Percentiles rank a stretch among this genome's conserved stretches.
These are phyloP conservation scores for Penicillium nordicum DNA, from an alignment of 2,329 filamentous ascomycete genomes.

Conservation along the genomic window DNA sequence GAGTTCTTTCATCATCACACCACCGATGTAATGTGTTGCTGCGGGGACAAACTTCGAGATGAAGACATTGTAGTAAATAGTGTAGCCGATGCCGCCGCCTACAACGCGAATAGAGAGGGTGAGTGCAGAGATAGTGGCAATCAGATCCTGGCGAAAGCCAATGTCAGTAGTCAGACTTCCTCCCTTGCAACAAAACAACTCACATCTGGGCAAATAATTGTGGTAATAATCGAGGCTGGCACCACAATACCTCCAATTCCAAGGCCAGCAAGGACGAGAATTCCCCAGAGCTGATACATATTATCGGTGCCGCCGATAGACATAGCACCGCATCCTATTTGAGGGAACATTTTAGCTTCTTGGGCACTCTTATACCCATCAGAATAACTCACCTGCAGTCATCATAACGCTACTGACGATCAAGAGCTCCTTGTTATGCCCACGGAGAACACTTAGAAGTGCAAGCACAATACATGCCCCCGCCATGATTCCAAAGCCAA, in stretches of 20 bases:
- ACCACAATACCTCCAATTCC: slow-evolving; percentile 68
- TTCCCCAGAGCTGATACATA: slow-evolving; percentile 52
- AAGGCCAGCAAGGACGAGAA: slow-evolving; percentile 60
- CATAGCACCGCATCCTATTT: slow-evolving; percentile 52
- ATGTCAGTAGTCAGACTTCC: neutral
- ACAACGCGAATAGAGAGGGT: slow-evolving; percentile 68
- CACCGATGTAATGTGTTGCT: slow-evolving; percentile 50
- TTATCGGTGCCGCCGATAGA: slow-evolving; percentile 52
- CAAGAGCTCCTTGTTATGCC: slow-evolving; percentile 59
- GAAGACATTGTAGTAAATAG: slow-evolving; percentile 55
- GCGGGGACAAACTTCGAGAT: slow-evolving; percentile 46
- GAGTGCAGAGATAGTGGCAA: slow-evolving; percentile 65
- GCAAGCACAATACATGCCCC: slow-evolving; percentile 60
- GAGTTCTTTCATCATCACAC: slow-evolving; percentile 47
- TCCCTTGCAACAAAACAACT: neutral
- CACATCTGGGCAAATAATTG: slow-evolving; percentile 65
- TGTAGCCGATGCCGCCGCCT: slow-evolving; percentile 63
- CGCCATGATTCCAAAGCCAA: slow-evolving; percentile 61
- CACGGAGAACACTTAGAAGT: slow-evolving; percentile 56
- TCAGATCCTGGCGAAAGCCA: slow-evolving; percentile 49
- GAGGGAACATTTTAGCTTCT: neutral
- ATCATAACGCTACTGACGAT: slow-evolving; percentile 59
- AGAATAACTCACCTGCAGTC: slow-evolving; percentile 53
- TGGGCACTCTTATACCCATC: neutral
- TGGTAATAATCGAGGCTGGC: slow-evolving; percentile 64